Percentiles rank a stretch among this genome's conserved stretches.
These are phyloP conservation scores for Aspergillus taichungensis DNA, from an alignment of 495 filamentous ascomycete genomes.

Conservation along the genomic window DNA sequence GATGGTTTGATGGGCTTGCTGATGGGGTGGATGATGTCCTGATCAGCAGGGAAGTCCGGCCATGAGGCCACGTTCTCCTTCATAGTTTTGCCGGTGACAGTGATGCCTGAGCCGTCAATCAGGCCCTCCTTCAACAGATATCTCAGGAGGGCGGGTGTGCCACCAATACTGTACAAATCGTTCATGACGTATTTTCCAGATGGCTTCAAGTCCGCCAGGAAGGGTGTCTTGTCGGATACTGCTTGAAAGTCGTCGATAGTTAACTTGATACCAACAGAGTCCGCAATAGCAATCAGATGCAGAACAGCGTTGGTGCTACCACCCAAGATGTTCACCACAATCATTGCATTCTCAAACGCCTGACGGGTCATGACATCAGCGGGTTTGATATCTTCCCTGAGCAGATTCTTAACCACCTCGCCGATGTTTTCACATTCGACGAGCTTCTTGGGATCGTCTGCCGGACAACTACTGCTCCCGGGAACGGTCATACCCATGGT, in stretches of 20 bases:
- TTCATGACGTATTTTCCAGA: slow-evolving; percentile 63
- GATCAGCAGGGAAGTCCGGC: slow-evolving; percentile 70
- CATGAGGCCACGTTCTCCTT: slow-evolving; percentile 78
- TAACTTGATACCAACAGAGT: slow-evolving; percentile 38
- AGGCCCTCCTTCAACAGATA: slow-evolving; percentile 88
- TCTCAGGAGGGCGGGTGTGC: slow-evolving; percentile 84
- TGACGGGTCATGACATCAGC: slow-evolving; percentile 42
- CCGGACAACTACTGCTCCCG: slow-evolving; percentile 39
- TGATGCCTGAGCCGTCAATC: slow-evolving; percentile 80
- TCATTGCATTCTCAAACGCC: slow-evolving; percentile 44
- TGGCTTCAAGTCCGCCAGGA: slow-evolving; percentile 41
- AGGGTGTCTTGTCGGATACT: slow-evolving; percentile 45
- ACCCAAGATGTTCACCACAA: slow-evolving; percentile 39
- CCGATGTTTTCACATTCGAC: slow-evolving; percentile 13
- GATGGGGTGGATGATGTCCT: slow-evolving; percentile 86
- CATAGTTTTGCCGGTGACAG: slow-evolving; percentile 89
- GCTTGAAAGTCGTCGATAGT: slow-evolving; percentile 40
- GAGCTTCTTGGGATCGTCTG: too few relatives aligned
- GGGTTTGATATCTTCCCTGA: slow-evolving; percentile 38
- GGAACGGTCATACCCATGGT: slow-evolving; percentile 44
- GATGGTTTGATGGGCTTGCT: slow-evolving; percentile 87
- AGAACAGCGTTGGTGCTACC: slow-evolving; percentile 45
- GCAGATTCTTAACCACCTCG: slow-evolving; percentile 40
- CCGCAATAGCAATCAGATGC: slow-evolving; percentile 41
- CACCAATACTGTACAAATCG: slow-evolving; percentile 82